Evolutionary conservation across 2,329 filamentous ascomycete genomes (phyloP).

Genomic region (Endothia cerciana): DNA sequence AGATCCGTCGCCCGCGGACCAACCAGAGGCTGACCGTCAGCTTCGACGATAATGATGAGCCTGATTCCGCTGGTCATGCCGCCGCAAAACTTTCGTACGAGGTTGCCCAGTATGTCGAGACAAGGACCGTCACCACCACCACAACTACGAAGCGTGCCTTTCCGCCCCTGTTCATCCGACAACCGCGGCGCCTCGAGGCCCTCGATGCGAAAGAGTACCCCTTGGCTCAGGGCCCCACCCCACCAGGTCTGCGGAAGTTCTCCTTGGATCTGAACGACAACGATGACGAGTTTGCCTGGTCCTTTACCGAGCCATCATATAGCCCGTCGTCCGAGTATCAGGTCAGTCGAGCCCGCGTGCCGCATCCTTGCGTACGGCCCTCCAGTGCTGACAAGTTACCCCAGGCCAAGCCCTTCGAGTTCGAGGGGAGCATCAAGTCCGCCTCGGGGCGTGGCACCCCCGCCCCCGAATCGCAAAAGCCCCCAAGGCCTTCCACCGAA

Average conservation of each 20-base stretch:
- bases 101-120: slow-evolving; percentile 68
- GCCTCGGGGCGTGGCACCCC: slow-evolving; percentile 40
- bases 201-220: slow-evolving; percentile 91
- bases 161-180: slow-evolving; percentile 79
- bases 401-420: slow-evolving; percentile 27
- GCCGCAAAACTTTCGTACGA: slow-evolving; percentile 54
- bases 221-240: slow-evolving; percentile 80
- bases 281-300: slow-evolving; percentile 47
- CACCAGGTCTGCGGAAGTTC: slow-evolving; percentile 76
- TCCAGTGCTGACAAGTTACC: slow-evolving; percentile 1
- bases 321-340: slow-evolving; percentile 17
- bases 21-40: slow-evolving; percentile 41
- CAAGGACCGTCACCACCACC: slow-evolving; percentile 81
- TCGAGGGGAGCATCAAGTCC: slow-evolving; percentile 34
- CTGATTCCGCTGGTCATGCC: slow-evolving; percentile 29
- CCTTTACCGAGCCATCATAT: slow-evolving; percentile 24
- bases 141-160: slow-evolving; percentile 86
- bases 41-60: slow-evolving; percentile 39
- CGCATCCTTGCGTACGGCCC: background rate
- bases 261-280: slow-evolving; percentile 70
- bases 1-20: slow-evolving; percentile 39
- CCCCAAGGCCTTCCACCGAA: slow-evolving; percentile 35
- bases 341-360: slow-evolving; percentile 14
- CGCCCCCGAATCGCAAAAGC: slow-evolving; percentile 35
- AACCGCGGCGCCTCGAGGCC: slow-evolving; percentile 69